Base-by-base conservation (phyloP, 2,329 filamentous ascomycete genomes). In the Drechslerella coelobrocha region DNA sequence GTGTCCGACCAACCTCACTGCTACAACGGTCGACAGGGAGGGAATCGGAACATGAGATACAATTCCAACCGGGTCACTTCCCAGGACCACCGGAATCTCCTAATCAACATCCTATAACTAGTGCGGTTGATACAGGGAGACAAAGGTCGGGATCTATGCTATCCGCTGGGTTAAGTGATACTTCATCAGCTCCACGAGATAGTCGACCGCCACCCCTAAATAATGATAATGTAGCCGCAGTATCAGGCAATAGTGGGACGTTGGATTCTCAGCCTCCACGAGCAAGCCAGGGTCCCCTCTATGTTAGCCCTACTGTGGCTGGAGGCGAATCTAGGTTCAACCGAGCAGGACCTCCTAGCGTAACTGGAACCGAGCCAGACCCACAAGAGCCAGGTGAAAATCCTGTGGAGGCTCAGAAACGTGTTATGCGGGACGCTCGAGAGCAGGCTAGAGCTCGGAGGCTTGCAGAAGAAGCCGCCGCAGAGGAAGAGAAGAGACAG, bases 401-500 rank as follows among this genome's bases (percentile, higher is more conserved):
- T 83, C 73, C 86, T 82, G 78, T 85, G 81, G 76, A 89, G 85
- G 79, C 89, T 81, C 83, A 89, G 83, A 79, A 84, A 73, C 79
- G 81, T 2, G 77, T 90, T 21, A 92, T 92, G 89, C 84, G 84
- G 37, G 87, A 90, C 75, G 85, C 85, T 39, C 83, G 87, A 5
- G 88, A 92, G 75, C 80, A 86, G 56, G 89, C 88, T 19, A 86
- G 88, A 76, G 87, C 89, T 76, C 83, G 88, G 63, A 82, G 86
- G 51, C 80, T 86, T 68, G 88, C 89, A 65, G 84, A 91, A 77
- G 87, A 89, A 75, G 87, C 84, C 19, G 84, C 82, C n/a, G 88
- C 90, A 75, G 88, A 91, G 76, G 88, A 86, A n/a, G 89, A 85
- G 17, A 85, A 83, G 68, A 84, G 85, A 75, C 88, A 90, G 76